These are phyloP conservation scores for Colletotrichum filicis DNA, from an alignment of 2,329 filamentous ascomycete genomes.

Conservation along the genomic window DNA sequence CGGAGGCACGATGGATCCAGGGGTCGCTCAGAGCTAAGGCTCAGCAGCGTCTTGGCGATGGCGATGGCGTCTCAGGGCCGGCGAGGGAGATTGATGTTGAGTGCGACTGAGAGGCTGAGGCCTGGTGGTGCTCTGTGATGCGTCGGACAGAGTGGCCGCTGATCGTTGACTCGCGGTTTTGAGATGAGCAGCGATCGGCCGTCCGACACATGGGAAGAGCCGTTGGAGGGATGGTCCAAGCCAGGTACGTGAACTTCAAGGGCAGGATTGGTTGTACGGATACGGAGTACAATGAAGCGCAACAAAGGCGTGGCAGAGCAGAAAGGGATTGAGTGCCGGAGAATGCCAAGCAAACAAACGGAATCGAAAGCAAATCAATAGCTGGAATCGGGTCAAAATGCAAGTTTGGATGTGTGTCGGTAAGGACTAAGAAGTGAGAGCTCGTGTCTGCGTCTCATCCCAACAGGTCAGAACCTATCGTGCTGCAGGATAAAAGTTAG, in stretches of 20 bases:
- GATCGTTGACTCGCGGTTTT: constrained; percentile 4
- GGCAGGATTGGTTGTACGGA: not conserved
- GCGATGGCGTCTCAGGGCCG: constrained; percentile 23
- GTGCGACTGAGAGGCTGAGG: not conserved
- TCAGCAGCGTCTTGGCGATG: constrained; percentile 31
- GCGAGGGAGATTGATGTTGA: constrained; percentile 2
- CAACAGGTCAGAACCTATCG: not conserved
- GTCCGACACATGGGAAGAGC: not conserved
- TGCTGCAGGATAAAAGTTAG: not conserved
- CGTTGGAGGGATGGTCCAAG: not conserved
- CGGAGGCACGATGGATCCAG: constrained; percentile 10
- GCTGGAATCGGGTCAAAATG: not conserved
- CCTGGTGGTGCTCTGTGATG: not conserved
- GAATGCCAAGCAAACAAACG: constrained; percentile 8
- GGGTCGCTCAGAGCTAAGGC: constrained; percentile 30
- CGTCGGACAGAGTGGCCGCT: not conserved
- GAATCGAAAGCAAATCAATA: not conserved
- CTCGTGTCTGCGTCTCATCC: not conserved
- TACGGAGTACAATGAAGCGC: not conserved
- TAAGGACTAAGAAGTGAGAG: not conserved
- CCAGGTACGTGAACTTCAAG: not conserved
- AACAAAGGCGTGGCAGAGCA: constrained; percentile 2
- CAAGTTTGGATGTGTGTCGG: not conserved
- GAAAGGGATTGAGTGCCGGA: not conserved
- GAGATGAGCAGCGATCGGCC: not conserved